Evolutionary conservation across 441 rosid genomes (phyloP).

Genomic region (Gossypium laxum): DNA sequence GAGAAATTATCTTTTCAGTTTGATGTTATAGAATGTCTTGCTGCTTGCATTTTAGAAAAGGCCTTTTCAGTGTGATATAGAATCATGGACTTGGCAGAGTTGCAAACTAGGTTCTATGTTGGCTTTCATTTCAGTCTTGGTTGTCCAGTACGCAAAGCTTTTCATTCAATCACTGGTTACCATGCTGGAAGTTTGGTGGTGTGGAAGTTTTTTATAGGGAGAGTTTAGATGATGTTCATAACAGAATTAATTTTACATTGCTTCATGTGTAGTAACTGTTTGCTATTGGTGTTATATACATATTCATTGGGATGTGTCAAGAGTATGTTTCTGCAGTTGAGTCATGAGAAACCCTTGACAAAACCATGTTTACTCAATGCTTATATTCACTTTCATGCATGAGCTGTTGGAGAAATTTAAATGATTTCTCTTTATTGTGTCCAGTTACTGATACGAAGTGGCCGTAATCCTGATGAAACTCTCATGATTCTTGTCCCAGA

Average conservation of each 20-base stretch:
- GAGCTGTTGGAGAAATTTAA: neutral
- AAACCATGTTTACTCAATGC: neutral
- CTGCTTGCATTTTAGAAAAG: neutral
- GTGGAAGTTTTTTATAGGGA: neutral
- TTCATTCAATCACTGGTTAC: neutral
- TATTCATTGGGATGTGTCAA: neutral
- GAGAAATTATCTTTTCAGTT: neutral
- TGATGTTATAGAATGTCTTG: neutral
- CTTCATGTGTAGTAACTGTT: neutral
- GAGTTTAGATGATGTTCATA: neutral
- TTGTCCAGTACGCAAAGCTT: neutral
- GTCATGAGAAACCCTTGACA: neutral
- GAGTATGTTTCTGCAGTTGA: slow-evolving; percentile 8
- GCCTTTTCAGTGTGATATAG: neutral
- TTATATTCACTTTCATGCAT: neutral
- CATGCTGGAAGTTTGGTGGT: neutral
- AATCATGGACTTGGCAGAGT: neutral
- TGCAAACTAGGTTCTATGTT: neutral
- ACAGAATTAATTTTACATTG: neutral
- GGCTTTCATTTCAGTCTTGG: neutral
- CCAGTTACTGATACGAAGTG: slow-evolving; percentile 87
- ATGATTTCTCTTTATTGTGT: slow-evolving; percentile 20
- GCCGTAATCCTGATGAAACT: slow-evolving; percentile 83
- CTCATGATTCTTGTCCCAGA: slow-evolving; percentile 98
- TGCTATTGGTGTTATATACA: neutral